These are phyloP conservation scores for Aspergillus tanneri DNA, from an alignment of 2,329 filamentous ascomycete genomes.

Conservation along the genomic window DNA sequence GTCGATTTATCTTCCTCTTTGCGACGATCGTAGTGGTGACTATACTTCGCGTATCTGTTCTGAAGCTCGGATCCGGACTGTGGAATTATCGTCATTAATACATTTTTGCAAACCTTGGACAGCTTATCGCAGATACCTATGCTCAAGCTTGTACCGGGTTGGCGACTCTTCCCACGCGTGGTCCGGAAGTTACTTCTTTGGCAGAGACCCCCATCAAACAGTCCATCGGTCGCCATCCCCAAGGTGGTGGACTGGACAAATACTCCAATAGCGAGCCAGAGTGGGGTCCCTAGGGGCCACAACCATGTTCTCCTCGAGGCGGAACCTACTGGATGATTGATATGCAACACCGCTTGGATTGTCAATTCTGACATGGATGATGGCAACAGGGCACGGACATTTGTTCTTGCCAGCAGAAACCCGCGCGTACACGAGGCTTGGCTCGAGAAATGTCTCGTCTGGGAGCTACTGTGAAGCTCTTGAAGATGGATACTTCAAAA, in stretches of 20 bases:
- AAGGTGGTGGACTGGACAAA: background rate
- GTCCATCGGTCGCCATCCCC: background rate
- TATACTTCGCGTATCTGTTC: background rate
- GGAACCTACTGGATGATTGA: background rate
- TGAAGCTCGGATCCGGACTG: too few relatives aligned
- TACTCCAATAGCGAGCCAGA: background rate
- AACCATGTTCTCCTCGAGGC: background rate
- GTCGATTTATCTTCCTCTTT: background rate
- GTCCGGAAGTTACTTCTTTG: background rate
- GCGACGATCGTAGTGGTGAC: background rate
- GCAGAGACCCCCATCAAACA: background rate
- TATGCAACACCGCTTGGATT: background rate
- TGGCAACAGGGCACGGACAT: background rate
- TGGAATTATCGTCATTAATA: too few relatives aligned
- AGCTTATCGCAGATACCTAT: conserved; percentile 2
- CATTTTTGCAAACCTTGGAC: background rate
- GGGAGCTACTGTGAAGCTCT: background rate
- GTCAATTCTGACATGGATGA: background rate
- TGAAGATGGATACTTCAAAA: background rate
- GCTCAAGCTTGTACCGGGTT: background rate
- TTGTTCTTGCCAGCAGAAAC: background rate
- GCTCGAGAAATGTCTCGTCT: background rate
- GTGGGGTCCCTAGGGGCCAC: background rate
- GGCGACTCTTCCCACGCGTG: background rate
- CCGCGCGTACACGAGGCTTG: background rate